phyloP scores from a whole-genome alignment of 2,329 filamentous ascomycete genomes.

The Amesomyces nigricolor region DNA sequence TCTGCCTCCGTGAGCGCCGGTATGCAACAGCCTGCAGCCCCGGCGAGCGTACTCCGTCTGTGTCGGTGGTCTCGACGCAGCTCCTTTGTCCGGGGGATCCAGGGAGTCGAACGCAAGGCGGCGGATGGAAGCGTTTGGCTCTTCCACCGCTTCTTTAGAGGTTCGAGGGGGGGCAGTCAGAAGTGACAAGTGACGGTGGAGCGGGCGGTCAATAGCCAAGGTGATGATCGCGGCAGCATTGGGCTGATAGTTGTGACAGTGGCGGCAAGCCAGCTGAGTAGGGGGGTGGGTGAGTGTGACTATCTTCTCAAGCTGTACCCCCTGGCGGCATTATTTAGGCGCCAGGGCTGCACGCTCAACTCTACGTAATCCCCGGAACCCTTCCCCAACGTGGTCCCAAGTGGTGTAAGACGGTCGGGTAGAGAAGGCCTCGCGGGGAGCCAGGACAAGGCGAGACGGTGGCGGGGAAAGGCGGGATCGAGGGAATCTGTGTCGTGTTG shows the following conservation, averaged over 20 bases:
- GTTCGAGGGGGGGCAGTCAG: conserved; percentile 37
- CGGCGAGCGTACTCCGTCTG: conserved; percentile 28
- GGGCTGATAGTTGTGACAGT: conserved; percentile 10
- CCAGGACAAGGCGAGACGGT: neutral
- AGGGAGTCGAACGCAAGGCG: conserved; percentile 44
- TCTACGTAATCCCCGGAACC: neutral
- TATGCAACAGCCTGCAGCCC: conserved; percentile 37
- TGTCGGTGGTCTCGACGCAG: conserved; percentile 39
- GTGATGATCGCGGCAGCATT: conserved; percentile 3
- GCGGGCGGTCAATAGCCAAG: conserved; percentile 17
- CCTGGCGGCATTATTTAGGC: conserved; percentile 4
- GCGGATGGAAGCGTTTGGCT: conserved; percentile 42
- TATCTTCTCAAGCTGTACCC: conserved; percentile 4
- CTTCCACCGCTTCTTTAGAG: conserved; percentile 45
- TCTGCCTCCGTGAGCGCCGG: conserved; percentile 35
- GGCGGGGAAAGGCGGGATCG: conserved; percentile 21
- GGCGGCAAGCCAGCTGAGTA: conserved; percentile 5
- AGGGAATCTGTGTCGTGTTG: conserved; percentile 27
- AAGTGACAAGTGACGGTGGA: conserved; percentile 37
- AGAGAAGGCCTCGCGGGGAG: neutral
- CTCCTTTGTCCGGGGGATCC: conserved; percentile 44
- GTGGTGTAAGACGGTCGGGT: conserved; percentile 15
- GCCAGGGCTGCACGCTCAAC: conserved; percentile 7
- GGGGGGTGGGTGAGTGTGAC: conserved; percentile 11
- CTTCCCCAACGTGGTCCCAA: neutral